These are phyloP conservation scores for Pyrus hybrid DNA, from an alignment of 331 rosid species.

Conservation along the genomic window DNA sequence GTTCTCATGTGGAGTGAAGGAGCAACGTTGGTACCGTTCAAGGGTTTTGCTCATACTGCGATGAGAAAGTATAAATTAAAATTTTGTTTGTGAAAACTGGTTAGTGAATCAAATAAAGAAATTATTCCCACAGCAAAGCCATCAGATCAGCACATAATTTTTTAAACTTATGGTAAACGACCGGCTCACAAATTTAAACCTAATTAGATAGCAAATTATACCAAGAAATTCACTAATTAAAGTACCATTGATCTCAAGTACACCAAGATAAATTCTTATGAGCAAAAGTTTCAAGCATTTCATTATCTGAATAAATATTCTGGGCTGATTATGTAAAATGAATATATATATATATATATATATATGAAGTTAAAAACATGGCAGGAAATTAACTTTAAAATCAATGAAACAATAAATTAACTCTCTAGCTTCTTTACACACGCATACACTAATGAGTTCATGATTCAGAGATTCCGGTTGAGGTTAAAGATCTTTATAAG, in stretches of 20 bases:
- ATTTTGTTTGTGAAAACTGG: not conserved
- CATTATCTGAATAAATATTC: not conserved
- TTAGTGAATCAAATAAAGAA: not conserved
- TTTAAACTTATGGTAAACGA: too few relatives aligned
- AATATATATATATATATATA: not conserved
- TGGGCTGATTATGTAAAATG: not conserved
- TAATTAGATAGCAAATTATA: too few relatives aligned
- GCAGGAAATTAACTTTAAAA: not conserved
- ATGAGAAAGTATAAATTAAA: not conserved
- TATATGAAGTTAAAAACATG: not conserved
- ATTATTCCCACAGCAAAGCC: not conserved
- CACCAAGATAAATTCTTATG: too few relatives aligned
- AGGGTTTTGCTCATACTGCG: slow-evolving; percentile 48
- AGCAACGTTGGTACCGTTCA: slow-evolving; percentile 69
- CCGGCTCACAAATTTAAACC: too few relatives aligned
- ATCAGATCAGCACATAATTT: too few relatives aligned
- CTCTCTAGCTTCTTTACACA: not conserved
- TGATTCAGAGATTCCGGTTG: not conserved
- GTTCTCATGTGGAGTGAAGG: slow-evolving; percentile 50
- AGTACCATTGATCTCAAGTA: not conserved
- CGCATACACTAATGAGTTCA: not conserved
- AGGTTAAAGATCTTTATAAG: not conserved
- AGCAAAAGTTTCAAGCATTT: too few relatives aligned
- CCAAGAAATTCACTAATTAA: not conserved
- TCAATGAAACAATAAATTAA: too few relatives aligned